phyloP scores from a whole-genome alignment of 768 basidiomycete genomes.

The Tulasnella sp. region DNA sequence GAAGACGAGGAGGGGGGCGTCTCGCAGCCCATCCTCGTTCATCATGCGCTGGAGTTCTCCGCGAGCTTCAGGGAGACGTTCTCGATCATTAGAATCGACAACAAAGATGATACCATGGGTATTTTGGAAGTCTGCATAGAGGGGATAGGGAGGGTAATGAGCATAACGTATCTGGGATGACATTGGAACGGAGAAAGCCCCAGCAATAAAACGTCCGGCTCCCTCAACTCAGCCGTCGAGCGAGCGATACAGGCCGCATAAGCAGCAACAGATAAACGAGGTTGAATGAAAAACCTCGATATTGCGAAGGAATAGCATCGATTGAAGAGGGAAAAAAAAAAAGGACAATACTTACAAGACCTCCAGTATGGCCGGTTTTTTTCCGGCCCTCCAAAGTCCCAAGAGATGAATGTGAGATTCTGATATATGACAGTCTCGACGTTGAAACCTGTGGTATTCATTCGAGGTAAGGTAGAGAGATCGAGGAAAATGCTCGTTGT shows the following conservation, averaged over 20 bases:
- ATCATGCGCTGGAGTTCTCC: constrained; percentile 99
- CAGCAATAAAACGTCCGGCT: background rate
- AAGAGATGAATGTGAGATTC: constrained; percentile 52
- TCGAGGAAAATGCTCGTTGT: background rate
- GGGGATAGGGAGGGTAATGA: no score
- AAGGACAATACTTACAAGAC: no score
- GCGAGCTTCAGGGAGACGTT: constrained; percentile 73
- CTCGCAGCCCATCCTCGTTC: constrained; percentile 98
- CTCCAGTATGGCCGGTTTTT: constrained; percentile 46
- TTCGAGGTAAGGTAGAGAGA: no score
- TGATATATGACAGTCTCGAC: constrained; percentile 58
- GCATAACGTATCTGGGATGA: no score
- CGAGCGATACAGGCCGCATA: no score
- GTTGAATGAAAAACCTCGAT: no score
- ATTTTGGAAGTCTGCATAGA: constrained; percentile 49
- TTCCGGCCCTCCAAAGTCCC: constrained; percentile 63
- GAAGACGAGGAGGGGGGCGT: constrained; percentile 96
- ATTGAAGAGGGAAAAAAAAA: no score
- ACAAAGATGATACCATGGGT: constrained; percentile 52
- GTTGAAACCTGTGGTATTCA: constrained; percentile 58
- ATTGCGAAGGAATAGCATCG: no score
- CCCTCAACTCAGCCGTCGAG: background rate
- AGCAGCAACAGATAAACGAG: no score
- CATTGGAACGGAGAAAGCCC: constrained; percentile 30
- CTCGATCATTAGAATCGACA: constrained; percentile 45